These are phyloP conservation scores for Hericium erinaceus DNA, from an alignment of 768 basidiomycete genomes.

Conservation along the genomic window DNA sequence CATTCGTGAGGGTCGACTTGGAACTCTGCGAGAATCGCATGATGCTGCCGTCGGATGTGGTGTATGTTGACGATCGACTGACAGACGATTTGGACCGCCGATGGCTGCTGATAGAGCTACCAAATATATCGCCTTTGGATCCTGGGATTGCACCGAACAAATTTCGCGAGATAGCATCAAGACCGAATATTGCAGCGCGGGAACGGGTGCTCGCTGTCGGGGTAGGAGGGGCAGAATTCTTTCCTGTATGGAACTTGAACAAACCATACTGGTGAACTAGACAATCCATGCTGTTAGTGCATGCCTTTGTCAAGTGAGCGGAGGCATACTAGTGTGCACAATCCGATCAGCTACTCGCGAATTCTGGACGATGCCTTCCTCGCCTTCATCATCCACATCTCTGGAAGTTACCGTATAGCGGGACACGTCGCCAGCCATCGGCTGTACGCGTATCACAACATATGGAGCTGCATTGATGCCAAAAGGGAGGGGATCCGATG, in stretches of 20 bases:
- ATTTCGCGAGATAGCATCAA: conserved; percentile 86
- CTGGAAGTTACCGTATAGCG: conserved; percentile 70
- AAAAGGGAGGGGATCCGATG: conserved; percentile 71
- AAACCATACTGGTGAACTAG: conserved; percentile 83
- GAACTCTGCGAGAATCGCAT: conserved; percentile 67
- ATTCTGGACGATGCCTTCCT: conserved; percentile 80
- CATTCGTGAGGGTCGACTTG: conserved; percentile 53
- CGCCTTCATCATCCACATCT: conserved; percentile 62
- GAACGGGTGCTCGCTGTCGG: conserved; percentile 71
- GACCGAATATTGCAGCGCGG: conserved; percentile 74
- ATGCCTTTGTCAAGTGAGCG: background rate
- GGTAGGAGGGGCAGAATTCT: conserved; percentile 72
- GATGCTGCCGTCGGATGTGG: conserved; percentile 60
- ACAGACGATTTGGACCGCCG: conserved; percentile 59
- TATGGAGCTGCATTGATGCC: conserved; percentile 62
- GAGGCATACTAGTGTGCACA: conserved; percentile 66
- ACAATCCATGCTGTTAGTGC: conserved; percentile 1
- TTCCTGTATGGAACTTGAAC: conserved; percentile 79
- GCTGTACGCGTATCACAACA: conserved; percentile 74
- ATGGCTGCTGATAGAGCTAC: conserved; percentile 59
- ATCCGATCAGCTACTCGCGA: conserved; percentile 65
- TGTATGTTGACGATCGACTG: conserved; percentile 67
- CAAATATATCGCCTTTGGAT: conserved; percentile 67
- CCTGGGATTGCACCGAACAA: conserved; percentile 70
- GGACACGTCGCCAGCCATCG: conserved; percentile 74